Base-by-base conservation (phyloP, 495 filamentous ascomycete species). In the Cladorrhinum samala region DNA sequence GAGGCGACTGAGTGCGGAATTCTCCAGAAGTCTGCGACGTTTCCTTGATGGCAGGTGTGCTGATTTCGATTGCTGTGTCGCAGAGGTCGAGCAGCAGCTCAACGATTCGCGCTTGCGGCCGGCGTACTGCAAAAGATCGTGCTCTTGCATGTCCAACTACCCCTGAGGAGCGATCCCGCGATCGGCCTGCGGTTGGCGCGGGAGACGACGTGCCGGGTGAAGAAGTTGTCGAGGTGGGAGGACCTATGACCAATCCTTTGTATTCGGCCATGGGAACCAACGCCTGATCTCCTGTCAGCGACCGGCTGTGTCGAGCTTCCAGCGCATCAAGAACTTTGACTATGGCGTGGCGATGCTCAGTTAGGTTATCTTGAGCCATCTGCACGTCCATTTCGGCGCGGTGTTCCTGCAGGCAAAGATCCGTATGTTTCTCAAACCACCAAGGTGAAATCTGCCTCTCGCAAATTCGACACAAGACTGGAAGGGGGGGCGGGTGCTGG, bases 361-460 rank as follows among this genome's bases (percentile, higher is more conserved):
- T 86, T 38, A 98, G 76, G 56, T 81, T 87, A 62, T 98, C 93
- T 64, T 98, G 93, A 24, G 89, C 84, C 68, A 96, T 81, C 62
- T 96, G 91, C 9, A 98, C 91, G 52, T 96, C 92, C 86, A 95
- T 92, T 67, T 98, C 93, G 1, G 94, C 92, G 42, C 86, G 83
- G 67, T 98, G 93, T 65, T 98, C 93, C 66, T 96, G 89, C 49
- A 95, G 74, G 64, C 93, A 98, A 9, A 96, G 78, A 56, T 98
- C 93, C 0, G 93, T 95, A 64, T 98, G 93, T 68, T 96, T 97
- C 69, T 96, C 91, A 60, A 98, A 98, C 94, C 93, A 97, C 93
- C 93, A 98, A 14, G 93, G 90, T n/a, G 88, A 88, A 39, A 98
- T 96, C 55, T 96, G 89, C 42, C 94, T 88, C 64, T 98, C 93